Evolutionary conservation across 148 eudicot genomes (phyloP), one percentile per base, ranked within the genome.

Genomic region (Chenopodium berlandieri): DNA sequence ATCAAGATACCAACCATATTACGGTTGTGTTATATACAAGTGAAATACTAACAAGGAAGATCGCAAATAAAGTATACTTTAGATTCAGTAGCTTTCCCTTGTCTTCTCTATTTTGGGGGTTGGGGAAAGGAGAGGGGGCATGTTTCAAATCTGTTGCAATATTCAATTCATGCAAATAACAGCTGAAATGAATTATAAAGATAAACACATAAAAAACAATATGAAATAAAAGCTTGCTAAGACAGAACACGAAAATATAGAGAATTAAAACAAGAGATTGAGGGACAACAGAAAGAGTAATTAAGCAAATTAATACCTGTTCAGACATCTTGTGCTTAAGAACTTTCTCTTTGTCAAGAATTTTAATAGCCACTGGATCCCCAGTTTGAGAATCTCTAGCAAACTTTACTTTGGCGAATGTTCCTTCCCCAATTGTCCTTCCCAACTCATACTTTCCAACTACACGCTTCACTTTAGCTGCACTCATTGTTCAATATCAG

Each of bases 391-490:
- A 85, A 86, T 92, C 86, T 84, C 92, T 90, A 16, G 98, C 98
- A 87, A 93, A 93, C 81, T 88, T 95, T 48, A 95, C 98, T 83
- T 95, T 95, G 67, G 98, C 98, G 86, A 93, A 95, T 76, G 98
- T 92, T 78, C 98, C 98, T 88, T 95, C 98, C 13, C 98, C 98
- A 79, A 95, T 95, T 77, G 97, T 95, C 87, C 98, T 90, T 47
- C 98, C 98, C 81, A 95, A 82, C 87, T 95, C 98, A 76, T 93
- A 95, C 81, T 93, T 93, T 73, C 97, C 98, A 10, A 95, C 92
- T 76, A 80, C 86, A 40, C 94, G 94, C 91, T 95, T 95, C 78
- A 91, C 81, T 87, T 89, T 91, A 40, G 93, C 48, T 25, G 81
- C 85, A 80, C 79, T 91, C 97, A 93, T 92, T 47, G 46, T 79